Percentiles rank a stretch among this genome's conserved stretches.
Evolutionary conservation across 1,284 basidiomycete genomes (phyloP).

Genomic region (Calocybe gambosa): DNA sequence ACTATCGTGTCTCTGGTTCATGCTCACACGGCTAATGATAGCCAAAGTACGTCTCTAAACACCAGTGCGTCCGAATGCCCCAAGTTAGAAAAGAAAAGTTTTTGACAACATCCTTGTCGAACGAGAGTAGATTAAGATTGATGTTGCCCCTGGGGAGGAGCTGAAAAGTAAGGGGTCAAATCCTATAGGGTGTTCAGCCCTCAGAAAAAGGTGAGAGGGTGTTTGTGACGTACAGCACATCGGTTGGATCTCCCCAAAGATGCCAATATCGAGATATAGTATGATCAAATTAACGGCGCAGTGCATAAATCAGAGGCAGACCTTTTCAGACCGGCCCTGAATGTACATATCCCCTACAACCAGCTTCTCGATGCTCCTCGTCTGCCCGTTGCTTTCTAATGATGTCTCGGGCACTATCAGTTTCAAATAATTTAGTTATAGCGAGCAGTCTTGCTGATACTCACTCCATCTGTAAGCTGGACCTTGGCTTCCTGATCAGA

Average conservation of each 20-base stretch:
- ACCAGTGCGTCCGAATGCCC: slow-evolving; percentile 19
- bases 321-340: slow-evolving; percentile 25
- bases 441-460: slow-evolving; percentile 19
- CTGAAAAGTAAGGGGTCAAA: slow-evolving; percentile 29
- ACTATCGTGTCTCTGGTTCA: neutral
- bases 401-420: slow-evolving; percentile 34
- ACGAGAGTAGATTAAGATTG: slow-evolving; percentile 22
- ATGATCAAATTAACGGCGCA: neutral
- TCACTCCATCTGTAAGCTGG: slow-evolving; percentile 18
- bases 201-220: neutral
- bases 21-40: slow-evolving; percentile 25
- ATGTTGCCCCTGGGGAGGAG: slow-evolving; percentile 27
- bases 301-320: slow-evolving; percentile 15
- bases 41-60: slow-evolving; percentile 29
- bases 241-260: slow-evolving; percentile 27
- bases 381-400: slow-evolving; percentile 45
- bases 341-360: slow-evolving; percentile 38
- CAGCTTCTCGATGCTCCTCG: slow-evolving; percentile 24
- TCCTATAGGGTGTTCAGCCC: slow-evolving; percentile 16
- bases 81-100: slow-evolving; percentile 25
- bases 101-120: slow-evolving; percentile 25
- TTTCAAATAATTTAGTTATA: slow-evolving; percentile 35
- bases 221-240: slow-evolving; percentile 19
- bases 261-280: slow-evolving; percentile 26
- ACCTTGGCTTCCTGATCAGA: slow-evolving; percentile 26